A percentile compares a stretch with the other conserved stretches of the same genome.
These are phyloP conservation scores for Sapria himalayana DNA, from an alignment of 345 rosid species.

Conservation along the genomic window DNA sequence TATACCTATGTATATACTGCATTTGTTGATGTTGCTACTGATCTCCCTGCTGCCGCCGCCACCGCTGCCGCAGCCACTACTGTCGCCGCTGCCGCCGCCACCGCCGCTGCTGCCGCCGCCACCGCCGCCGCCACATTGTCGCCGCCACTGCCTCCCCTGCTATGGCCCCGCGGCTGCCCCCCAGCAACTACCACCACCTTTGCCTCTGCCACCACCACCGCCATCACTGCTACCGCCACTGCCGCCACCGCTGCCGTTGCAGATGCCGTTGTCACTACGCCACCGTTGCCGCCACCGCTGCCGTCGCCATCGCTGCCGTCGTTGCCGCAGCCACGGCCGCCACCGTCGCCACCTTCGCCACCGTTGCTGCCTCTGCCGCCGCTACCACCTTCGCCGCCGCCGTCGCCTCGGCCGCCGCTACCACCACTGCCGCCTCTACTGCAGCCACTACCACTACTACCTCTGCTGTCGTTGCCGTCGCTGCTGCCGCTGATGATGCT, in stretches of 20 bases:
- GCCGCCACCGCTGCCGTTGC: not conserved
- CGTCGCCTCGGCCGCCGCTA: not conserved
- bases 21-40: not conserved
- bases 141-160: not conserved
- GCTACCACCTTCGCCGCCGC: not conserved
- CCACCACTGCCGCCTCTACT: not conserved
- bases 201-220: not conserved
- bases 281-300: not conserved
- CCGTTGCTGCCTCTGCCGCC: not conserved
- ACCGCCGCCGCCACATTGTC: not conserved
- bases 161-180: not conserved
- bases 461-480: not conserved
- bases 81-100: not conserved
- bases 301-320: not conserved
- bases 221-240: not conserved
- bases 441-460: not conserved
- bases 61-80: not conserved
- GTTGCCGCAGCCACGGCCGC: not conserved
- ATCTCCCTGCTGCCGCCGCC: not conserved
- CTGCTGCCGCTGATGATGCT: not conserved
- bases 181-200: not conserved
- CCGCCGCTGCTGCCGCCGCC: slow-evolving; percentile 1
- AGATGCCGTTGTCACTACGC: not conserved
- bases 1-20: too few species aligned
- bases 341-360: not conserved